Evolutionary conservation across 345 rosid genomes (phyloP).

Genomic region (Lepidium africanum): DNA sequence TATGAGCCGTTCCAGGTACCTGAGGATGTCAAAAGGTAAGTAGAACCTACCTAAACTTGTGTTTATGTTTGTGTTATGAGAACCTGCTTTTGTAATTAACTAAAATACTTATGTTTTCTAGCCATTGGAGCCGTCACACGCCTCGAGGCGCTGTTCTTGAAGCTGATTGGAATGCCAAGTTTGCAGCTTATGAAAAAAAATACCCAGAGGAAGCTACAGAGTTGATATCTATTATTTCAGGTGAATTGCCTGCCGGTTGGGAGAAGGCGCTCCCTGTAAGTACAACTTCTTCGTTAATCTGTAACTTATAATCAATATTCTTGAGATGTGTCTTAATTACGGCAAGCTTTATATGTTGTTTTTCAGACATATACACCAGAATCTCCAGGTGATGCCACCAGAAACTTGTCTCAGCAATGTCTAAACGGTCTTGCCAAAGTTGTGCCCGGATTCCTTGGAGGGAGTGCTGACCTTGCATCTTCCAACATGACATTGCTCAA

Average conservation of each 20-base stretch:
- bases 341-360: background rate
- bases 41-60: background rate
- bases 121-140: constrained; percentile 93
- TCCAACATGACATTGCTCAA: constrained; percentile 93
- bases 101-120: constrained; percentile 7
- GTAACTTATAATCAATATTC: background rate
- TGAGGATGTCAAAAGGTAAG: constrained; percentile 76
- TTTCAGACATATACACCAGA: constrained; percentile 76
- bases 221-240: constrained; percentile 58
- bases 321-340: background rate
- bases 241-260: constrained; percentile 85
- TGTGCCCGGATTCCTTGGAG: constrained; percentile 86
- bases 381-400: constrained; percentile 86
- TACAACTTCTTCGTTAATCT: background rate
- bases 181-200: constrained; percentile 78
- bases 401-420: constrained; percentile 83
- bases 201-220: constrained; percentile 89
- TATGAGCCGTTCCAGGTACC: constrained; percentile 89
- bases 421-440: constrained; percentile 74
- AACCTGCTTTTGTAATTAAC: background rate
- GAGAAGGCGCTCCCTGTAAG: constrained; percentile 88
- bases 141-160: constrained; percentile 59
- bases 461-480: constrained; percentile 96
- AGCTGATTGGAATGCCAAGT: constrained; percentile 82
- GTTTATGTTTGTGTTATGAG: background rate